Evolutionary conservation across 331 rosid genomes (phyloP).

Genomic region (Acacia concinna): DNA sequence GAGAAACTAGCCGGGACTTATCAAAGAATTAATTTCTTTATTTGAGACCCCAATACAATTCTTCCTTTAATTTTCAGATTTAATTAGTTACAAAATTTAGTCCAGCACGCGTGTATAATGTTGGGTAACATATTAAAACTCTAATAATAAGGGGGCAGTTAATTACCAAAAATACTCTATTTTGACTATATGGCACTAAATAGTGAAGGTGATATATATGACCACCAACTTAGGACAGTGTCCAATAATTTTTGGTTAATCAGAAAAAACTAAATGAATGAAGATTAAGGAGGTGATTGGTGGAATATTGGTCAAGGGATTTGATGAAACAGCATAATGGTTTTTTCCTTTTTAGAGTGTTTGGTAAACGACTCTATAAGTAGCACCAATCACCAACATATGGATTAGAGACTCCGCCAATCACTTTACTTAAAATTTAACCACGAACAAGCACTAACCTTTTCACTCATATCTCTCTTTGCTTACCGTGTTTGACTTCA

Average conservation of each 20-base stretch:
- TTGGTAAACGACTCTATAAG: slow-evolving; percentile 61
- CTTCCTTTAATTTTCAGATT: no score
- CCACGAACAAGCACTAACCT: not conserved
- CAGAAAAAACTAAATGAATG: slow-evolving; percentile 9
- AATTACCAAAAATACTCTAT: not conserved
- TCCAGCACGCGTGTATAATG: not conserved
- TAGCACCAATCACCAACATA: slow-evolving; percentile 22
- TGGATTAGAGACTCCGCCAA: slow-evolving; percentile 32
- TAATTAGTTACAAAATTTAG: not conserved
- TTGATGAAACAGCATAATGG: not conserved
- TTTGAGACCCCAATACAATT: no score
- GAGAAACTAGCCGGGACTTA: no score
- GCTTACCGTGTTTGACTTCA: slow-evolving; percentile 26
- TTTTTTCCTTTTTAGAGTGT: slow-evolving; percentile 50
- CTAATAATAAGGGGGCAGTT: no score
- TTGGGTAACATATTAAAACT: not conserved
- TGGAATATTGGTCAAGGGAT: slow-evolving; percentile 33
- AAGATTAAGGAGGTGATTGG: slow-evolving; percentile 39
- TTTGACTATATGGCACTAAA: not conserved
- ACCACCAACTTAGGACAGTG: not conserved
- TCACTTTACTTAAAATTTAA: slow-evolving; percentile 5
- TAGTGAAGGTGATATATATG: not conserved
- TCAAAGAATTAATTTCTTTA: no score
- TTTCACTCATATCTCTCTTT: not conserved
- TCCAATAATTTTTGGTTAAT: slow-evolving; percentile 36